These are phyloP conservation scores for Betula pendula DNA, from an alignment of 306 rosid species.

Conservation along the genomic window DNA sequence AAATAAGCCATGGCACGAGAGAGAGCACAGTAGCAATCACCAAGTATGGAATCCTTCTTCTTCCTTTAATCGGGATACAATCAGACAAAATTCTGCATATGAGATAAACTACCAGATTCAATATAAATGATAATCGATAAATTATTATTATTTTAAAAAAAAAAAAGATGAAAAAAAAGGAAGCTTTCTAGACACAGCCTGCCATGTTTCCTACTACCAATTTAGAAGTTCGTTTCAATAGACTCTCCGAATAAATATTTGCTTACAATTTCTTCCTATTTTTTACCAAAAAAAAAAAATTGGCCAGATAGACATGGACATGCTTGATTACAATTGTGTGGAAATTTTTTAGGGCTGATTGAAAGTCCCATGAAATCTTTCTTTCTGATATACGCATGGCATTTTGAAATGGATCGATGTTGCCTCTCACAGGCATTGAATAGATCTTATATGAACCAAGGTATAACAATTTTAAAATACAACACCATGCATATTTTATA, in stretches of 20 bases:
- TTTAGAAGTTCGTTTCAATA: not conserved
- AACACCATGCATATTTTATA: not conserved
- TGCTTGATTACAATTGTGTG: not conserved
- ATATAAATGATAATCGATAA: slow-evolving; percentile 19
- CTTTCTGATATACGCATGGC: not conserved
- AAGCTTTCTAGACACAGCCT: not conserved
- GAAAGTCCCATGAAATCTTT: not conserved
- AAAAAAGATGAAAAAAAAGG: not conserved
- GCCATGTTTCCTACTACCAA: not conserved
- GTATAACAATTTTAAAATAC: too few relatives aligned
- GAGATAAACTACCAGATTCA: slow-evolving; percentile 31
- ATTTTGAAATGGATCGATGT: not conserved
- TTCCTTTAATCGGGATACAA: slow-evolving; percentile 82
- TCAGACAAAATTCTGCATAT: slow-evolving; percentile 75
- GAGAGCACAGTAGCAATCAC: slow-evolving; percentile 74
- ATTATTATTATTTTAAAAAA: too few relatives aligned
- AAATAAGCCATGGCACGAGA: slow-evolving; percentile 74
- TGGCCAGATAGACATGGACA: not conserved
- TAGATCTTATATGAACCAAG: too few relatives aligned
- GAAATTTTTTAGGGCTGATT: not conserved
- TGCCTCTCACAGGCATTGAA: not conserved
- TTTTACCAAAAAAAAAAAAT: not conserved
- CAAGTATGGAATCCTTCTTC: slow-evolving; percentile 77
- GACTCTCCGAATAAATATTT: not conserved
- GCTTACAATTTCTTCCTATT: not conserved